Base-by-base conservation (phyloP, 805 yeast species). In the Yamadazyma akitaensis region DNA sequence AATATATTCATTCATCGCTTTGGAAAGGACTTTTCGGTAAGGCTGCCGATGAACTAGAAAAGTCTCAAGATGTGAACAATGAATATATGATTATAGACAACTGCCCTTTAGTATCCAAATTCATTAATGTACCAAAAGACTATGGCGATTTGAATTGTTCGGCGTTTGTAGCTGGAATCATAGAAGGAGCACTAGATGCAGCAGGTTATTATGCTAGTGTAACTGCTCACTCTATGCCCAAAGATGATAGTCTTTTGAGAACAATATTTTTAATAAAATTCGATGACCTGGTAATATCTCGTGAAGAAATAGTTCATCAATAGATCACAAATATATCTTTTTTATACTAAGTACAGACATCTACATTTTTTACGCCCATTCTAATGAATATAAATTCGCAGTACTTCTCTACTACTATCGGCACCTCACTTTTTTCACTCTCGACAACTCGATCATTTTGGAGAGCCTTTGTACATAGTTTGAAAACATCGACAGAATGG, bases 91-190 rank as follows among this genome's bases (percentile, higher is more conserved):
- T 89, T 49, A 81, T 81, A 14, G 96, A 89, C 61, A 80, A 83
- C 55, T 62, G 72, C 12, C 96, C 96, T 5, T 55, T 86, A 39
- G 72, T 88, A 34, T 75, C 87, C n/a, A 79, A 78, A 55, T 89
- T 75, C 59, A 80, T 89, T 10, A 80, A 87, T 26, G 83, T 86
- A 4, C 96, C 96, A 2, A 80, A 79, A 54, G 96, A 89, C 53
- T 81, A 84, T 59, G 82, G 86, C 10, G 82, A 82, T 51, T 73
- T 88, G 57, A 87, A 85, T 59, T 86, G 94, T 58, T 82, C 85
- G 13, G 91, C 96, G 0, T 87, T 85, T 59, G 79, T 84, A 1
- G 96, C 96, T 0, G 96, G 96, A 0, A 76, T 89, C 13, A 75
- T 88, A 35, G 96, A 89, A 61, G 96, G 95, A 0, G 82, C 88